A percentile compares a stretch with the other conserved stretches of the same genome.
phyloP scores from a whole-genome alignment of 2,329 filamentous ascomycete species.

The Paecilomyces dactylethromorphus region DNA sequence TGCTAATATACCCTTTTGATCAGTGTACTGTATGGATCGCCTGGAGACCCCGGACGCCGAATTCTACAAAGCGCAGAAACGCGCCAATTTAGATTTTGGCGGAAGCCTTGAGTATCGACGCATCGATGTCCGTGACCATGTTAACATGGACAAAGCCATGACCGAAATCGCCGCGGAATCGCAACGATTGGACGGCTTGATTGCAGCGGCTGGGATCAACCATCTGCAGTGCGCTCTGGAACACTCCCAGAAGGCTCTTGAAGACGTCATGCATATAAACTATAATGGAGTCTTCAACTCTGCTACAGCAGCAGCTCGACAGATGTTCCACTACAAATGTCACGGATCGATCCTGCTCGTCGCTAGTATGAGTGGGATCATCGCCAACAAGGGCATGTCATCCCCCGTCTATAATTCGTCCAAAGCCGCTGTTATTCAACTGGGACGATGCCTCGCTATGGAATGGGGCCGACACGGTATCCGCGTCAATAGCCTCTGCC shows the following conservation, averaged over 20 bases:
- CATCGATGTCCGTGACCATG: slow-evolving; percentile 40
- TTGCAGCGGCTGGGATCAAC: slow-evolving; percentile 39
- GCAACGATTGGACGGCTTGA: slow-evolving; percentile 33
- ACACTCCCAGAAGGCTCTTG: slow-evolving; percentile 32
- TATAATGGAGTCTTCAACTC: slow-evolving; percentile 45
- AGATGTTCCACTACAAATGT: slow-evolving; percentile 45
- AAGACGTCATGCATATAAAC: slow-evolving; percentile 43
- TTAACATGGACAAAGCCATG: slow-evolving; percentile 28
- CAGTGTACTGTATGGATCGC: slow-evolving; percentile 45
- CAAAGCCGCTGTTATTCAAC: slow-evolving; percentile 49
- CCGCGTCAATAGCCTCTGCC: slow-evolving; percentile 48
- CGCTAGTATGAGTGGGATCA: slow-evolving; percentile 46
- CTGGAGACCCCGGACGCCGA: slow-evolving; percentile 37
- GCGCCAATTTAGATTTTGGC: slow-evolving; percentile 27
- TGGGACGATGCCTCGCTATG: slow-evolving; percentile 45
- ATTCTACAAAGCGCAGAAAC: slow-evolving; percentile 34
- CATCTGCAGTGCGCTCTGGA: slow-evolving; percentile 36
- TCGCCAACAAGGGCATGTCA: slow-evolving; percentile 43
- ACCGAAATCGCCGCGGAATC: slow-evolving; percentile 27
- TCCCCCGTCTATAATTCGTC: slow-evolving; percentile 46
- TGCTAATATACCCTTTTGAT: not conserved
- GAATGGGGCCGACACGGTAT: slow-evolving; percentile 49
- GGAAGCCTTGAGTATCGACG: slow-evolving; percentile 40
- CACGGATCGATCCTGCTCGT: slow-evolving; percentile 44
- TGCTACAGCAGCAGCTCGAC: slow-evolving; percentile 41